A percentile compares a stretch with the other conserved stretches of the same genome.
phyloP scores from a whole-genome alignment of 139 green algal species.

The Chlamydomonas schloesseri region DNA sequence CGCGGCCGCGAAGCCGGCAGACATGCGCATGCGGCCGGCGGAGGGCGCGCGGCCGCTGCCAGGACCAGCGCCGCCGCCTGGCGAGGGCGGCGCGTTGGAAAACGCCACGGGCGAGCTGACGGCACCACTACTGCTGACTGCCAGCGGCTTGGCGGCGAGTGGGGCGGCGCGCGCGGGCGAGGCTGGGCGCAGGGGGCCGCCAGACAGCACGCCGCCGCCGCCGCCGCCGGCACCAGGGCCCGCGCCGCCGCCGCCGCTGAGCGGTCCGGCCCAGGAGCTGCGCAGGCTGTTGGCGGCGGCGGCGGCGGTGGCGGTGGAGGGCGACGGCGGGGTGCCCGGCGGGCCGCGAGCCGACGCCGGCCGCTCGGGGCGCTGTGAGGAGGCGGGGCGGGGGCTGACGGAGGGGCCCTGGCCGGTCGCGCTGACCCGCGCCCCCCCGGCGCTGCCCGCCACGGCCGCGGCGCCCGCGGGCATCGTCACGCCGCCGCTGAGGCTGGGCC shows the following conservation, averaged over 20 bases:
- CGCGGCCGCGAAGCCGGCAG: constrained; percentile 11
- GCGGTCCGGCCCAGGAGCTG: constrained; percentile 3
- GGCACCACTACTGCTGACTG: too few species aligned
- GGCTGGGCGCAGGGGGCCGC: not conserved
- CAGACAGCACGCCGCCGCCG: not conserved
- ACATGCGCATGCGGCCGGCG: constrained; percentile 16
- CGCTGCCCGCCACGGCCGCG: not conserved
- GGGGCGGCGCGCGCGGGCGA: too few species aligned
- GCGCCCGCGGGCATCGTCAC: not conserved
- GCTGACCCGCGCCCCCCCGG: not conserved
- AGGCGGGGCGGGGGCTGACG: not conserved
- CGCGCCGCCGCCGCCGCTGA: not conserved
- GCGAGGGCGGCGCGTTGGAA: not conserved
- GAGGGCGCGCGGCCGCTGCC: not conserved
- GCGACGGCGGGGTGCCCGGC: not conserved
- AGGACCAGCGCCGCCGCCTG: not conserved
- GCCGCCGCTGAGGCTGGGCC: not conserved
- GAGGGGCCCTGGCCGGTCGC: too few species aligned
- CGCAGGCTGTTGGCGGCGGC: not conserved
- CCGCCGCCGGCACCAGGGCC: not conserved
- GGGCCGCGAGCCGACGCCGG: not conserved
- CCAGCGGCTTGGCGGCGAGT: not conserved
- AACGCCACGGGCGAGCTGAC: not conserved
- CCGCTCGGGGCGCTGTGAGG: not conserved
- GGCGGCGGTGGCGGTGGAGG: too few species aligned